Evolutionary conservation across 768 basidiomycete genomes (phyloP).

Genomic region (Suillus ampliporus): DNA sequence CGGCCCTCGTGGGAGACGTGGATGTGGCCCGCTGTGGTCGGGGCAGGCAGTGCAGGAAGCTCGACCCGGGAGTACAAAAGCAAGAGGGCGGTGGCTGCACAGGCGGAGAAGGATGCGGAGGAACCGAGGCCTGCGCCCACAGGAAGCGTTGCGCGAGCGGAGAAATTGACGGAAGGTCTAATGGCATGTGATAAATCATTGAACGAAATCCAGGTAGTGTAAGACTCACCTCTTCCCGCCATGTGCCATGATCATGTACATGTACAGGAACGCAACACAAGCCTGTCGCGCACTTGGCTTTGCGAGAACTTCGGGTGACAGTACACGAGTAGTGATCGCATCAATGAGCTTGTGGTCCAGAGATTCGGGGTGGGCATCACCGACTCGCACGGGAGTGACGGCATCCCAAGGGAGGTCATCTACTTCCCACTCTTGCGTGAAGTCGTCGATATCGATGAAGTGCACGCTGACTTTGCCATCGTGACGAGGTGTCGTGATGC

Average conservation of each 20-base stretch:
- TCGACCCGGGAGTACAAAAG: conserved; percentile 74
- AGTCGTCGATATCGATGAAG: conserved; percentile 79
- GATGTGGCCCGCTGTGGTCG: conserved; percentile 54
- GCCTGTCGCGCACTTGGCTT: conserved; percentile 50
- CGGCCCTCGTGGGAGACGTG: conserved; percentile 71
- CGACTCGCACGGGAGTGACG: conserved; percentile 56
- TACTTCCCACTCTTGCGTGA: conserved; percentile 83
- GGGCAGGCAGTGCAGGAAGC: conserved; percentile 56
- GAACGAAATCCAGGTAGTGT: conserved; percentile 16
- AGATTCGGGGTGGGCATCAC: conserved; percentile 60
- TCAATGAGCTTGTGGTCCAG: conserved; percentile 79
- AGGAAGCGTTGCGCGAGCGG: conserved; percentile 87
- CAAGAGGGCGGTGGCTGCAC: conserved; percentile 80
- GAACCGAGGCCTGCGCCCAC: conserved; percentile 97
- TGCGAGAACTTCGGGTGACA: conserved; percentile 41
- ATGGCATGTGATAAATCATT: conserved; percentile 10
- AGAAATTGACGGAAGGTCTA: conserved; percentile 81
- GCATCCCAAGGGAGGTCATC: conserved; percentile 80
- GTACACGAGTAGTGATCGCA: conserved; percentile 59
- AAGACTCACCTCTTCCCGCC: conserved; percentile 58
- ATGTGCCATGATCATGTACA: conserved; percentile 81
- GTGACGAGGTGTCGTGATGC: conserved; percentile 73
- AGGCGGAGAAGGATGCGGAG: conserved; percentile 93
- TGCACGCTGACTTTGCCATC: conserved; percentile 77
- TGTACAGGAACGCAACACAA: conserved; percentile 84